These are phyloP conservation scores for Apiospora malaysiana DNA, from an alignment of 2,329 filamentous ascomycete species.

Conservation along the genomic window DNA sequence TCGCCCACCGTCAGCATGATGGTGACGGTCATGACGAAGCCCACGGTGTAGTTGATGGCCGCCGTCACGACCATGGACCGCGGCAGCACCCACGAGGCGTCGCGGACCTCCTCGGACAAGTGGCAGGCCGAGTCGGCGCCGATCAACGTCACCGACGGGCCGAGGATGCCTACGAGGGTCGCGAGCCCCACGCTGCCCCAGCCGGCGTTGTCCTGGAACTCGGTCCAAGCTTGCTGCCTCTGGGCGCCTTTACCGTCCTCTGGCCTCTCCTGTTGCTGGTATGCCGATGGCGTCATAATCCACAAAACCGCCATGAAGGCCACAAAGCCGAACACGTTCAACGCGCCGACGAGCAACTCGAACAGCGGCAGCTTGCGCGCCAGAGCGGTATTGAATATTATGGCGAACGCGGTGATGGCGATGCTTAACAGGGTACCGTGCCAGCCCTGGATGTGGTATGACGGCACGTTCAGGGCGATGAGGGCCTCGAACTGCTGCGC, in stretches of 20 bases:
- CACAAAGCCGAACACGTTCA: slow-evolving; percentile 52
- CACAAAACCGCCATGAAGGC: slow-evolving; percentile 48
- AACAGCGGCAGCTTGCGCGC: slow-evolving; percentile 47
- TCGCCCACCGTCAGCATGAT: slow-evolving; percentile 43
- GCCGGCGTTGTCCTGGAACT: slow-evolving; percentile 39
- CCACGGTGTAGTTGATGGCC: slow-evolving; percentile 38
- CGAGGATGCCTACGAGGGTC: slow-evolving; percentile 46
- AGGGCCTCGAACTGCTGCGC: slow-evolving; percentile 49
- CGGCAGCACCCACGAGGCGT: slow-evolving; percentile 40
- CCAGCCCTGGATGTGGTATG: slow-evolving; percentile 45
- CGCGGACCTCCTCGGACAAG: slow-evolving; percentile 45
- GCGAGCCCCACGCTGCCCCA: slow-evolving; percentile 42
- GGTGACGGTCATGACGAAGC: slow-evolving; percentile 44
- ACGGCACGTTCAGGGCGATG: slow-evolving; percentile 43
- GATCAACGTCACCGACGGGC: slow-evolving; percentile 42
- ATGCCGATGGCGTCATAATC: slow-evolving; percentile 37
- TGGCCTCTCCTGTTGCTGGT: no score
- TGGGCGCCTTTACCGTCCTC: background rate
- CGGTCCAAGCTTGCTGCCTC: slow-evolving; percentile 34
- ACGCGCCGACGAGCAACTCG: slow-evolving; percentile 49
- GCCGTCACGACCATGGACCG: slow-evolving; percentile 41
- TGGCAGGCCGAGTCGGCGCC: slow-evolving; percentile 40
- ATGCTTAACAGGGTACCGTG: slow-evolving; percentile 51
- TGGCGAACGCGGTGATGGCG: slow-evolving; percentile 46
- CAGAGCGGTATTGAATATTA: slow-evolving; percentile 51